Evolutionary conservation across 2,329 filamentous ascomycete genomes (phyloP).

Genomic region (Colletotrichum neosansevieriae): DNA sequence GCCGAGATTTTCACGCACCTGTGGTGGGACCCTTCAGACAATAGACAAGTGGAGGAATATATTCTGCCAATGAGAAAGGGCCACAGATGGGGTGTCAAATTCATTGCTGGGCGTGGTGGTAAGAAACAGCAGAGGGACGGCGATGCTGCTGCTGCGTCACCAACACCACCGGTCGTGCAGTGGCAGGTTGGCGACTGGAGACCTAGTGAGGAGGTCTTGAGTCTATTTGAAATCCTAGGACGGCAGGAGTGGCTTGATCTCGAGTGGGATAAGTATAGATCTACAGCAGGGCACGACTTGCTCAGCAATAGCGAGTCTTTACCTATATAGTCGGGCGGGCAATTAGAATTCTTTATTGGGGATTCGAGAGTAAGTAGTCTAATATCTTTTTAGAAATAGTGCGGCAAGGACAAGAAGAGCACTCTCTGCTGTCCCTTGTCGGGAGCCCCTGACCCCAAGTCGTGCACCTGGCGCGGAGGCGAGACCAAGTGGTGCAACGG

Average conservation of each 20-base stretch:
- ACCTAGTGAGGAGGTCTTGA: conserved; percentile 41
- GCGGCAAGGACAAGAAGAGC: conserved; percentile 45
- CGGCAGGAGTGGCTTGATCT: conserved; percentile 43
- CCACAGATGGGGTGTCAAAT: conserved; percentile 43
- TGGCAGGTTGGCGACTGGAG: conserved; percentile 46
- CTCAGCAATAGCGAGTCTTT: conserved; percentile 8
- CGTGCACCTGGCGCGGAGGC: conserved; percentile 50
- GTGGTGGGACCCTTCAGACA: conserved; percentile 42
- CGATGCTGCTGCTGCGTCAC: conserved; percentile 12
- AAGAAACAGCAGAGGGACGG: conserved; percentile 6
- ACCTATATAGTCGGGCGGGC: conserved; percentile 19
- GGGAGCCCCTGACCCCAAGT: conserved; percentile 45
- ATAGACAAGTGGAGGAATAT: conserved; percentile 20
- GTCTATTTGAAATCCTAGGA: conserved; percentile 41
- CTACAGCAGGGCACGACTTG: conserved; percentile 17
- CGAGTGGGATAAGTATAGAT: conserved; percentile 32
- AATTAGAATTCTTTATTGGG: conserved; percentile 12
- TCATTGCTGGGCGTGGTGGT: conserved; percentile 34
- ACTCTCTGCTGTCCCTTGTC: conserved; percentile 49
- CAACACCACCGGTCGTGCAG: conserved; percentile 39
- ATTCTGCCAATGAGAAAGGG: conserved; percentile 11
- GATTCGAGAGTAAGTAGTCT: background rate
- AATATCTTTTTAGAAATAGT: background rate
- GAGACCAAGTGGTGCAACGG: conserved; percentile 46
- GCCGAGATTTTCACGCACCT: conserved; percentile 44